Percentiles rank a stretch among this genome's conserved stretches.
Conservation (phyloP, 345 rosid species). For the Citrus reticulata region DNA sequence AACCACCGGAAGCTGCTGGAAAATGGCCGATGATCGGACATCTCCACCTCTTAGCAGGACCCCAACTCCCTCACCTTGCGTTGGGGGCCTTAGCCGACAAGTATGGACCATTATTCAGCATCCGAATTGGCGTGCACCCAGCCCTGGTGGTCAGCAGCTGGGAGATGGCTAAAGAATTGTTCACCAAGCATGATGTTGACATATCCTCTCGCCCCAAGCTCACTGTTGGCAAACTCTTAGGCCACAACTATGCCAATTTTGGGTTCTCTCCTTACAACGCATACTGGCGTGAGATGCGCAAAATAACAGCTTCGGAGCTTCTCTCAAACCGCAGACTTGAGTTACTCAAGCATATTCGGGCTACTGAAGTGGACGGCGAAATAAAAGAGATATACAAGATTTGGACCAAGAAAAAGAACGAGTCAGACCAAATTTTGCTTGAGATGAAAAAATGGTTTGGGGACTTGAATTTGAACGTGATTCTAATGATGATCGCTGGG, state of each 20-base stretch:
- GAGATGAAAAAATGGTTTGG: constrained; percentile 32
- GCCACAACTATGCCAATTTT: constrained; percentile 31
- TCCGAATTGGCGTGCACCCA: constrained; percentile 24
- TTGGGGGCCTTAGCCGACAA: constrained; percentile 16
- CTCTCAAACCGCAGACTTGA: constrained; percentile 33
- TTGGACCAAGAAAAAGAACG: constrained; percentile 11
- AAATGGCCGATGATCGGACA: constrained; percentile 49
- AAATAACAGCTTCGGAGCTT: constrained; percentile 21
- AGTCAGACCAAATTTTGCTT: constrained; percentile 1
- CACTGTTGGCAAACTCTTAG: constrained; percentile 3
- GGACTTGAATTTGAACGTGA: constrained; percentile 31
- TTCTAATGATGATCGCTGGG: constrained; percentile 34
- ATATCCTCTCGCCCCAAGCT: background rate
- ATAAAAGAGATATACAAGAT: constrained; percentile 14
- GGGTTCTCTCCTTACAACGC: constrained; percentile 28
- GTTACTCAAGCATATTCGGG: constrained; percentile 15
- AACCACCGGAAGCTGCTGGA: constrained; percentile 25
- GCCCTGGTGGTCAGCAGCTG: constrained; percentile 29
- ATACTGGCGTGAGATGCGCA: constrained; percentile 48
- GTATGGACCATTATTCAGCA: constrained; percentile 34
- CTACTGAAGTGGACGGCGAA: constrained; percentile 19
- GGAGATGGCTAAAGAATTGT: constrained; percentile 30
- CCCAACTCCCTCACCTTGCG: constrained; percentile 22
- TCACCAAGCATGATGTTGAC: background rate
- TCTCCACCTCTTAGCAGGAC: constrained; percentile 13